Conservation (phyloP, 129 eudicot genomes). For the Tanacetum coccineum region DNA sequence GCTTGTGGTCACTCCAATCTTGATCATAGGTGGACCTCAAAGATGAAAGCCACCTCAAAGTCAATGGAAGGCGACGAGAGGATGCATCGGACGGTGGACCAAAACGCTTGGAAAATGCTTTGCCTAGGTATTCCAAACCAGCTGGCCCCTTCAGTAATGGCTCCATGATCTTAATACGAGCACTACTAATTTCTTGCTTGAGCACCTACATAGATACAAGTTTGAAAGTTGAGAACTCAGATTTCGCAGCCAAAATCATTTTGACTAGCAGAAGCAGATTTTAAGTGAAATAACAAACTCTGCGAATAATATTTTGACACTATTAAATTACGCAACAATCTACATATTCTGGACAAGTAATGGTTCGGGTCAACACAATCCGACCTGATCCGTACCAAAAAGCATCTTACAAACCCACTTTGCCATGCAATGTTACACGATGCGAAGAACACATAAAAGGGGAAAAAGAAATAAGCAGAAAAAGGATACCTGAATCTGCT, state of each 20-base stretch:
- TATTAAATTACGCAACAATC: too few relatives aligned
- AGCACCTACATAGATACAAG: conserved; percentile 42
- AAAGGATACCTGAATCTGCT: conserved; percentile 69
- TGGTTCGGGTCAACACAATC: too few relatives aligned
- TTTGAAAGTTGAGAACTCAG: conserved; percentile 14
- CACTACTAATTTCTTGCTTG: conserved; percentile 83
- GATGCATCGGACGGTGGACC: conserved; percentile 73
- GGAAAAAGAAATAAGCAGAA: neutral
- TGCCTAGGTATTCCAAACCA: conserved; percentile 66
- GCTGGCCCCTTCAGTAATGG: conserved; percentile 91
- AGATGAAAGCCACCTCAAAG: conserved; percentile 65
- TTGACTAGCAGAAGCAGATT: too few relatives aligned
- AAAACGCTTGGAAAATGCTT: conserved; percentile 63
- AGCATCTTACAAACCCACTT: too few relatives aligned
- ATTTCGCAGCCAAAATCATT: too few relatives aligned
- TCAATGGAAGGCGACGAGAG: conserved; percentile 57
- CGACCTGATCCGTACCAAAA: too few relatives aligned
- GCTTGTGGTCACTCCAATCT: conserved; percentile 68
- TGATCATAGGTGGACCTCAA: conserved; percentile 33
- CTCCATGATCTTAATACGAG: conserved; percentile 73
- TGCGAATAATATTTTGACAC: too few relatives aligned
- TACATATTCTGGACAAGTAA: too few relatives aligned
- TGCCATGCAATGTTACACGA: neutral
- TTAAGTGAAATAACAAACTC: too few relatives aligned
- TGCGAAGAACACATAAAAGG: neutral